Base-by-base conservation (phyloP, 371 early-diverging fungal genomes). In the Mycotypha africana region DNA sequence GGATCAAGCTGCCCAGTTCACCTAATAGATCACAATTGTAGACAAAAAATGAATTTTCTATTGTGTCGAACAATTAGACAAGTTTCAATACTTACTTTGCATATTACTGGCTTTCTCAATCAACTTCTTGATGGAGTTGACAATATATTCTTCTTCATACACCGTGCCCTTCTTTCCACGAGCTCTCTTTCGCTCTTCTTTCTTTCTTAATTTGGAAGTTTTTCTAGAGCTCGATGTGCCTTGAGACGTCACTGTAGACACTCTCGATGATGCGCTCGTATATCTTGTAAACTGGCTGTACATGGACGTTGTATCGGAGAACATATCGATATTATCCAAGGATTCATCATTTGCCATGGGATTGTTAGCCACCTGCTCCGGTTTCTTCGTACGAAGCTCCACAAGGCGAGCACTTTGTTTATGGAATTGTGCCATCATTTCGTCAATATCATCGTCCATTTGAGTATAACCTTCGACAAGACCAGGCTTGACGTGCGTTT, bases 281-380 rank as follows among this genome's bases (percentile, higher is more conserved):
- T 85, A 83, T 26, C 82, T 79, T 40, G 89, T 88, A 56, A 88
- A 86, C 40, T 85, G 83, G 54, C 90, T 91, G 34, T 85, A 86
- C 90, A 92, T 89, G 11, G 92, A 89, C 1, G 92, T 87, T 1
- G 95, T 92, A 51, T 93, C 94, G 0, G 92, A 91, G 71, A 91
- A 84, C 77, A 91, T 81, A 51, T 96, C 97, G n/a, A 93, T 78
- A 51, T 89, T 84, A 49, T 92, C 92, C 20, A 83, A 49, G 24
- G 74, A 49, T 34, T 79, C 85, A 42, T 85, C 86, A 12, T 73
- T 75, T 2, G 73, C 63, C 47, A 74, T 43, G 31, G 62, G 68
- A 15, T 51, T 48, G 3, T 53, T 62, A 45, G 51, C 16, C 5
- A 10, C 55, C 23, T 51, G 53, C 15, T 72, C 70, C 8, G 68